These are phyloP conservation scores for Blastobotrys illinoisensis DNA, from an alignment of 1,139 yeast species.

Conservation along the genomic window DNA sequence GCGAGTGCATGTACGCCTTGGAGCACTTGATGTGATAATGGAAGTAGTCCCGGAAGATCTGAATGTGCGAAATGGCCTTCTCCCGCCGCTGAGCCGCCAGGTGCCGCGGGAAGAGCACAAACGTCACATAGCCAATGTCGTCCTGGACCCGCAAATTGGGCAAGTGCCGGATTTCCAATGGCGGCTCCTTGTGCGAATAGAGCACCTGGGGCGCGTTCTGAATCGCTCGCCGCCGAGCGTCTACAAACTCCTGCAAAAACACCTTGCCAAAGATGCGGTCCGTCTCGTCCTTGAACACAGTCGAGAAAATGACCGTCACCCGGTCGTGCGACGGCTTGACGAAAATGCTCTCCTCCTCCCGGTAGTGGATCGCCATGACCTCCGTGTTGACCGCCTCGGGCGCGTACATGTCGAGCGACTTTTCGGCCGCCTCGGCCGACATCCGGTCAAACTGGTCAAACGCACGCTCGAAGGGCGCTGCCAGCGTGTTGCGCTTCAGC, in stretches of 20 bases:
- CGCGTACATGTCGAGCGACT: slow-evolving; percentile 46
- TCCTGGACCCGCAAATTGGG: slow-evolving; percentile 30
- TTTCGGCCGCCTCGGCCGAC: slow-evolving; percentile 43
- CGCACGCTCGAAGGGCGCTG: slow-evolving; percentile 89
- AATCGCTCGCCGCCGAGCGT: slow-evolving; percentile 90
- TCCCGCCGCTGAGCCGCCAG: slow-evolving; percentile 70
- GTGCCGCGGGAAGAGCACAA: slow-evolving; percentile 62
- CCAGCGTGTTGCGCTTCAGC: slow-evolving; percentile 79
- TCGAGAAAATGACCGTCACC: slow-evolving; percentile 92
- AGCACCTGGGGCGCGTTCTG: slow-evolving; percentile 98
- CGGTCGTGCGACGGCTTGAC: slow-evolving; percentile 92
- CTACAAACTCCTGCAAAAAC: slow-evolving; percentile 94
- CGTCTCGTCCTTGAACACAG: slow-evolving; percentile 93
- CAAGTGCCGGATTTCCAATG: slow-evolving; percentile 65
- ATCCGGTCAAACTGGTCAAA: slow-evolving; percentile 71
- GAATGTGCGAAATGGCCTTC: slow-evolving; percentile 81
- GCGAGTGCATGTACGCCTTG: slow-evolving; percentile 95
- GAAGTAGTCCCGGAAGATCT: slow-evolving; percentile 90
- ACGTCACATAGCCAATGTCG: slow-evolving; percentile 40
- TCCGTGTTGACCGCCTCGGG: slow-evolving; percentile 48
- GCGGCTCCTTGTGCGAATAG: slow-evolving; percentile 86
- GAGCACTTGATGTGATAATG: slow-evolving; percentile 98
- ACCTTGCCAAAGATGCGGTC: slow-evolving; percentile 94
- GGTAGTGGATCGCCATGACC: slow-evolving; percentile 73
- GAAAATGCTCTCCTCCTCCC: slow-evolving; percentile 90